A percentile compares a stretch with the other conserved stretches of the same genome.
Conservation (phyloP, 495 filamentous ascomycete species). For the Penicillium samsonianum region DNA sequence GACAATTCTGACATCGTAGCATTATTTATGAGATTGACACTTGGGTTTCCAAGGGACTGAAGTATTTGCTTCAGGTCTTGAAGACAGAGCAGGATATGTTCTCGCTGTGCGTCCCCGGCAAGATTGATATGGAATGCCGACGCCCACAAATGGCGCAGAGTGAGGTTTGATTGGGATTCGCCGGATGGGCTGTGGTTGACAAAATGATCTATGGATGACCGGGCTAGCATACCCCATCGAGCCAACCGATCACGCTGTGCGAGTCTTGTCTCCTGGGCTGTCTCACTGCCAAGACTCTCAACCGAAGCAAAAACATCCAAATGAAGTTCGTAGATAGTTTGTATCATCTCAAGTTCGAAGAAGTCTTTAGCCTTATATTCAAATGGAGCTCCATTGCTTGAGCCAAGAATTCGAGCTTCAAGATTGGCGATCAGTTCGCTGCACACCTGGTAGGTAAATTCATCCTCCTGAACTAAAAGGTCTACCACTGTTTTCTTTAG, state of each 20-base stretch:
- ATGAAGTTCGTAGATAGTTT: conserved; percentile 86
- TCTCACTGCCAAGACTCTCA: conserved; percentile 71
- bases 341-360: conserved; percentile 56
- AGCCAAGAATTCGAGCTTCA: conserved; percentile 37
- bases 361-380: conserved; percentile 32
- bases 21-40: conserved; percentile 79
- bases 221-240: conserved; percentile 74
- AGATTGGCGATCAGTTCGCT: conserved; percentile 43
- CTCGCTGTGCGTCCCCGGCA: conserved; percentile 64
- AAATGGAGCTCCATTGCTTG: conserved; percentile 19
- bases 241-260: conserved; percentile 68
- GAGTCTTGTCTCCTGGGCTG: conserved; percentile 57
- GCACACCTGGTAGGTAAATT: conserved; percentile 61
- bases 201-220: conserved; percentile 57
- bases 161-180: conserved; percentile 32
- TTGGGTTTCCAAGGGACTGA: conserved; percentile 35
- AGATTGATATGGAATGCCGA: conserved; percentile 73
- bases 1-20: conserved; percentile 88
- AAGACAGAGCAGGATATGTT: conserved; percentile 79
- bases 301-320: conserved; percentile 79
- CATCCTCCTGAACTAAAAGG: conserved; percentile 66
- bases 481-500: conserved; percentile 72
- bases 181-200: conserved; percentile 36
- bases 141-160: conserved; percentile 78
- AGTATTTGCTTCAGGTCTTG: conserved; percentile 64